Evolutionary conservation across 441 rosid genomes (phyloP), one percentile per base, ranked within the genome.

Genomic region (Pelargonium citronellum): DNA sequence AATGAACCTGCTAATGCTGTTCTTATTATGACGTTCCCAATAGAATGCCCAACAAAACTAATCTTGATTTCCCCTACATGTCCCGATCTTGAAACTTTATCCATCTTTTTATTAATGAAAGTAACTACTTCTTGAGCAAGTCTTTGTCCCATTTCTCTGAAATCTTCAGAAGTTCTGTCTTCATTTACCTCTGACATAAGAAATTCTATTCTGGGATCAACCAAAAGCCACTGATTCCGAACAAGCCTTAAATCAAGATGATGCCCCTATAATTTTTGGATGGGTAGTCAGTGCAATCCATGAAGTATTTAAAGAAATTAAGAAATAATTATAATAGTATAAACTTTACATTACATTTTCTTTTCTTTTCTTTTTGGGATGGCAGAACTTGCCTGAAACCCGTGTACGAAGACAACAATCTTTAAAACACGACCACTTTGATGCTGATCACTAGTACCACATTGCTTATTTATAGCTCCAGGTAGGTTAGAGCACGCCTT

Each of bases 11-110:
- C 77, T 63, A 94, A 79, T 15, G 96, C 95, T 68, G 99, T 70
- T 80, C 97, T 85, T 74, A 91, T 77, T 71, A 94, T 94, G 68
- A 94, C 75, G 74, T 91, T 94, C 74, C 97, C 99, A 66, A 94
- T 89, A 65, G 97, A 94, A 82, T 94, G 99, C 15, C 97, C 99
- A 64, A 90, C 97, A 80, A 94, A 94, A 86, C 94, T 90, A 74
- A 95, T 81, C 83, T 83, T 89, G 82, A 95, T 81, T 68, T 77
- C 69, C 78, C 78, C 83, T 66, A 90, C 75, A 61, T 70, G 73
- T n/a, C 90, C 88, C 0, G 85, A 79, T 76, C 87, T 89, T 3
- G 97, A 76, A 71, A 84, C 77, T 82, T 77, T 87, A 70, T 90
- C 97, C 77, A 84, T 87, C 76, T 91, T 94, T 87, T 69, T 87